These are phyloP conservation scores for Apophysomyces ossiformis DNA, from an alignment of 371 early-diverging fungal genomes.

Conservation along the genomic window DNA sequence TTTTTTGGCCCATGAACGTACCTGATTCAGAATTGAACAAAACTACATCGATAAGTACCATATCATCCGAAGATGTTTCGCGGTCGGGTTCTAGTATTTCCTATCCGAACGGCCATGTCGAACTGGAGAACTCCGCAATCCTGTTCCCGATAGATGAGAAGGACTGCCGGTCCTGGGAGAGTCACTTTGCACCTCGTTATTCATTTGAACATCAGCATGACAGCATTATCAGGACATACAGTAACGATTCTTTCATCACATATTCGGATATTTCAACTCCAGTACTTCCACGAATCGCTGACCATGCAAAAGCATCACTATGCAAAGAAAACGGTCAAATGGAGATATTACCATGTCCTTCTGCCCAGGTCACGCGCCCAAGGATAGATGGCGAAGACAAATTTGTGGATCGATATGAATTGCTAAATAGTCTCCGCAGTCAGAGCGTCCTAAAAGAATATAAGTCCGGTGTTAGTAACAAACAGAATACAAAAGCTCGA, in stretches of 20 bases:
- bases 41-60: constrained; percentile 4
- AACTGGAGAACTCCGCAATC: constrained; percentile 2
- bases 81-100: neutral
- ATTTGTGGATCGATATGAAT: constrained; percentile 11
- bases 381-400: neutral
- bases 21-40: constrained; percentile 7
- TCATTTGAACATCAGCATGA: constrained; percentile 9
- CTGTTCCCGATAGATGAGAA: constrained; percentile 5
- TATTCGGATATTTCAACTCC: constrained; percentile 1
- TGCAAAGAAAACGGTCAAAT: constrained; percentile 2
- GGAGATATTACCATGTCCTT: constrained; percentile 14
- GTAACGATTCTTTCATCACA: constrained; percentile 3
- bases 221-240: neutral
- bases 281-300: neutral
- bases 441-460: constrained; percentile 10
- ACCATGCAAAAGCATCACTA: neutral
- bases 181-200: constrained; percentile 23
- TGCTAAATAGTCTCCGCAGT: constrained; percentile 19
- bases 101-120: neutral
- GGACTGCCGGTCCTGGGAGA: constrained; percentile 18
- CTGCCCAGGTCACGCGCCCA: constrained; percentile 1
- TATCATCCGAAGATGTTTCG: constrained; percentile 1
- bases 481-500: neutral
- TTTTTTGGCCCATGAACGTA: neutral
- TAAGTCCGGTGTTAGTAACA: neutral